Percentiles rank a stretch among this genome's conserved stretches.
These are phyloP conservation scores for Scedosporium aurantiacum DNA, from an alignment of 2,329 filamentous ascomycete species.

Conservation along the genomic window DNA sequence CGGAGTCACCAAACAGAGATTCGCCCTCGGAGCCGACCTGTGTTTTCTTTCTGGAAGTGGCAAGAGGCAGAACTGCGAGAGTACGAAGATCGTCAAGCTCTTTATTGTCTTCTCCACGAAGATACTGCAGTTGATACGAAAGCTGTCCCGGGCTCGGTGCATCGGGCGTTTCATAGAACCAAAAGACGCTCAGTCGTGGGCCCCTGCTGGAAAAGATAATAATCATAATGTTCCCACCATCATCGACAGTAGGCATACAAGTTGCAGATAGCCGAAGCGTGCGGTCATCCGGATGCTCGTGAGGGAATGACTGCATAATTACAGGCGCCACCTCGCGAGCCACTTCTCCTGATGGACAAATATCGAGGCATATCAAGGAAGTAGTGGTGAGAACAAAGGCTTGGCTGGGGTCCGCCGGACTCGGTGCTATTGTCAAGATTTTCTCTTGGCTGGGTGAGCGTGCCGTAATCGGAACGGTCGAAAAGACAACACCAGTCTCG, in stretches of 20 bases:
- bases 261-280: conserved; percentile 1
- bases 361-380: conserved; percentile 7
- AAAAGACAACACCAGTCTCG: neutral
- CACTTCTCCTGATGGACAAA: neutral
- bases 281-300: neutral
- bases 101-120: conserved; percentile 12
- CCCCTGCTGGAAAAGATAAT: neutral
- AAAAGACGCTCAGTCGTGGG: neutral
- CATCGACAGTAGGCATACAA: neutral
- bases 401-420: conserved; percentile 3
- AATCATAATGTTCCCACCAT: neutral
- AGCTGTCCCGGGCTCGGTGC: neutral
- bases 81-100: conserved; percentile 13
- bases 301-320: neutral
- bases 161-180: neutral
- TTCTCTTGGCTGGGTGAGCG: conserved; percentile 6
- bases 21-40: conserved; percentile 13
- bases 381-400: conserved; percentile 9
- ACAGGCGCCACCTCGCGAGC: neutral
- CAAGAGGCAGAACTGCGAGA: conserved; percentile 18
- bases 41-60: conserved; percentile 1
- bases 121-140: conserved; percentile 5
- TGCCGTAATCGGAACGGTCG: conserved; percentile 2
- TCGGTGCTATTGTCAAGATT: conserved; percentile 7
- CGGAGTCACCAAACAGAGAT: conserved; percentile 19